Evolutionary conservation across 306 rosid species (phyloP), one percentile per base, ranked within the genome.

Genomic region (Malus fusca): DNA sequence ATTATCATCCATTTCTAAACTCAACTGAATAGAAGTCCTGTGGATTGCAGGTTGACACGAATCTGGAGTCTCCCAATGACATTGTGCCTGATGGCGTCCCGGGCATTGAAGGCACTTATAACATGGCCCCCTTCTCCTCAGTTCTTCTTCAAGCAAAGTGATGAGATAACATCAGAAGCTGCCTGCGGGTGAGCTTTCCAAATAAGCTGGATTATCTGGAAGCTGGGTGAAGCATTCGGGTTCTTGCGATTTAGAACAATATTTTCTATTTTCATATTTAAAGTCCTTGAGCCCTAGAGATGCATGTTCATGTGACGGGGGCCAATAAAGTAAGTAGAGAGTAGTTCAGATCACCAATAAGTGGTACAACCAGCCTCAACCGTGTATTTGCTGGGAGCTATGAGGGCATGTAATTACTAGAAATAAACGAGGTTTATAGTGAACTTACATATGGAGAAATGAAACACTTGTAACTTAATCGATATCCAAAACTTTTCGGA

Each of bases 141-240:
- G 82, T 95, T 84, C 96, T 95, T 78, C 93, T 95, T 37, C 89
- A 92, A 84, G 97, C 96, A 0, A 95, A 87, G 83, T 77, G 58
- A 69, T 90, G 77, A 88, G 58, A 62, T 60, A 35, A 2, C 23
- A 40, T 78, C 80, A 18, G 82, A 66, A 42, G 78, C 79, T 78
- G 52, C 77, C 68, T 66, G 68, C 23, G 15, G 53, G 78, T 59
- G 67, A 74, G 62, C 72, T 71, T 67, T 66, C 56, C 63, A 10
- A 31, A 30, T 64, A 42, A 11, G n/a, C 19, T 30, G 43, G 40
- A 72, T 35, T 28, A 10, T n/a, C 40, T 8, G 26, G 52, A 37
- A 3, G 40, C 37, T 73, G 68, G 51, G 25, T 56, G 52, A 72
- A 35, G 22, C 14, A 35, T 48, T 11, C 22, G 23, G 37, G 19